phyloP scores from a whole-genome alignment of 2,329 filamentous ascomycete genomes.

The Sclerotinia nivalis region DNA sequence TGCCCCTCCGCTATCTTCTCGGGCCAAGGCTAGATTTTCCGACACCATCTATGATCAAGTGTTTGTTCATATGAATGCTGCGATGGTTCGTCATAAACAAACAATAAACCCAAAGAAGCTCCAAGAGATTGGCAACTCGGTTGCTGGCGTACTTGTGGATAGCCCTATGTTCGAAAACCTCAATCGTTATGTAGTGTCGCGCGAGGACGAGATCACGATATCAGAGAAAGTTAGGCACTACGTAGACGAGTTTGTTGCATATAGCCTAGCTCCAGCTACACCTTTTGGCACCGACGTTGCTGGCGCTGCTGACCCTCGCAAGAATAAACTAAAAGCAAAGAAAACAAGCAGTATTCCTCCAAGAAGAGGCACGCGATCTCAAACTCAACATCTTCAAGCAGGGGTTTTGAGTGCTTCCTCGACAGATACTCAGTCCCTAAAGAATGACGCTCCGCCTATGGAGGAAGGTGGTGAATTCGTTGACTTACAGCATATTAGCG shows the following conservation, averaged over 20 bases:
- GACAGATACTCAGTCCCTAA: neutral
- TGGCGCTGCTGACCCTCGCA: neutral
- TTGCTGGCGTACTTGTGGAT: conserved; percentile 11
- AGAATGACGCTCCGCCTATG: neutral
- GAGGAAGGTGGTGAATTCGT: too few relatives aligned
- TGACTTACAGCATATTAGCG: neutral
- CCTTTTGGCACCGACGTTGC: neutral
- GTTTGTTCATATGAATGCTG: conserved; percentile 18
- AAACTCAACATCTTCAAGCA: neutral
- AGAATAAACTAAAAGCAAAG: neutral
- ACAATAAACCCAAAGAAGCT: conserved; percentile 7
- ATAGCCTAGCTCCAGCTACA: conserved; percentile 3
- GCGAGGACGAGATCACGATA: conserved; percentile 15
- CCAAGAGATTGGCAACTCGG: conserved; percentile 18
- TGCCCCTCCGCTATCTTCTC: neutral
- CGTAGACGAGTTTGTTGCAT: conserved; percentile 19
- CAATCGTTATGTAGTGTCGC: conserved; percentile 7
- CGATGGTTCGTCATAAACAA: conserved; percentile 18
- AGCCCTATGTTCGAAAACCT: conserved; percentile 12
- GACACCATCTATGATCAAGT: conserved; percentile 14
- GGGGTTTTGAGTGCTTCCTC: neutral
- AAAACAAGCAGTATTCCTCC: neutral
- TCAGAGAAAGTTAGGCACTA: conserved; percentile 18
- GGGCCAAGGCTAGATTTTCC: neutral
- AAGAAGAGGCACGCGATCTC: neutral